These are phyloP conservation scores for Suillus lakei DNA, from an alignment of 768 basidiomycete species.

Conservation along the genomic window DNA sequence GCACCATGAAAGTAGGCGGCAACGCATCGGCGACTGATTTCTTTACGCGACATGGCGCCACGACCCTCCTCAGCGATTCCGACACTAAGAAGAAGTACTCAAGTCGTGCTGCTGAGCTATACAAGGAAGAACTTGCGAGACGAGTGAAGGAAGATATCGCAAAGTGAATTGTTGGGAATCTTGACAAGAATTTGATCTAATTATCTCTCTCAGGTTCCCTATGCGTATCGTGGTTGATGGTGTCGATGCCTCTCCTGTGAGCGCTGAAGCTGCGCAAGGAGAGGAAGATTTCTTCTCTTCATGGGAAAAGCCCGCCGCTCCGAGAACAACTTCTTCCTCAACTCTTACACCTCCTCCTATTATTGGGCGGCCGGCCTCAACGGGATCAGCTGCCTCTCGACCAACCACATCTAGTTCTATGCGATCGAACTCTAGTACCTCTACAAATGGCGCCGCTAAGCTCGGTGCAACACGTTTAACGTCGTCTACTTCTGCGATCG, in stretches of 20 bases:
- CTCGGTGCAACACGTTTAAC: slow-evolving; percentile 48
- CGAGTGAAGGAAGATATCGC: slow-evolving; percentile 77
- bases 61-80: slow-evolving; percentile 66
- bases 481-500: slow-evolving; percentile 42
- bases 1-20: slow-evolving; percentile 96
- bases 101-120: slow-evolving; percentile 80
- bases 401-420: slow-evolving; percentile 70
- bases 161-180: slow-evolving; percentile 50
- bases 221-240: slow-evolving; percentile 84
- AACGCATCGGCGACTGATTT: slow-evolving; percentile 88
- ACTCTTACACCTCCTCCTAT: slow-evolving; percentile 59
- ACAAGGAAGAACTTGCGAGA: slow-evolving; percentile 88
- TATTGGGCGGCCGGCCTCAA: slow-evolving; percentile 56
- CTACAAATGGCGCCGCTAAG: slow-evolving; percentile 37
- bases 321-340: slow-evolving; percentile 56
- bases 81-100: slow-evolving; percentile 93
- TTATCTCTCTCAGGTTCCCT: slow-evolving; percentile 61
- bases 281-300: slow-evolving; percentile 97
- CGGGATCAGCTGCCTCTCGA: slow-evolving; percentile 49
- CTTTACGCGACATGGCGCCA: slow-evolving; percentile 86
- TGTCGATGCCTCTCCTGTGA: slow-evolving; percentile 49
- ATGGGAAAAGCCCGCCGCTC: slow-evolving; percentile 85
- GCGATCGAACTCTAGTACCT: slow-evolving; percentile 47
- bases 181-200: background rate
- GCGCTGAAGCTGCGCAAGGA: slow-evolving; percentile 47